phyloP scores from a whole-genome alignment of 2,329 filamentous ascomycete genomes.

The Cryphonectria naterciae region DNA sequence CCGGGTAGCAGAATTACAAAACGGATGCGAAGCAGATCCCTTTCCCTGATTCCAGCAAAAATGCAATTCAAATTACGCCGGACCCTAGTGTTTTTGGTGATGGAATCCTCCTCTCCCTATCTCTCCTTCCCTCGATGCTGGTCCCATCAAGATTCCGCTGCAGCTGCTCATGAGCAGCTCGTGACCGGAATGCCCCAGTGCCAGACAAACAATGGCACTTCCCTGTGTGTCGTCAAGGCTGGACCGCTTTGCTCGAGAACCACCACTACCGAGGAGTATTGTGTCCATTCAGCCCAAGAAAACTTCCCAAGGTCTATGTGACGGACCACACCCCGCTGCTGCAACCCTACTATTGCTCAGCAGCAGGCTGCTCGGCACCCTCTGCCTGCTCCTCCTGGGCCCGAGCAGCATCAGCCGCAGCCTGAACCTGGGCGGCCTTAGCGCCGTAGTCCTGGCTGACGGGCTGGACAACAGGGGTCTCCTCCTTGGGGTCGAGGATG shows the following conservation, averaged over 20 bases:
- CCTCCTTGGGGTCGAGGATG: slow-evolving; percentile 99
- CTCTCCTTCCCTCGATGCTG: slow-evolving; percentile 15
- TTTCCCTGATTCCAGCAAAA: slow-evolving; percentile 30
- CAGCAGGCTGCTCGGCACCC: slow-evolving; percentile 56
- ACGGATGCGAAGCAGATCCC: slow-evolving; percentile 24
- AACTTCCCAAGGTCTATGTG: slow-evolving; percentile 19
- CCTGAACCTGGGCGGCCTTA: slow-evolving; percentile 73
- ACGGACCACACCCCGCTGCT: slow-evolving; percentile 18
- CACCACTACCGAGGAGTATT: slow-evolving; percentile 1
- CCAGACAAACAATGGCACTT: neutral
- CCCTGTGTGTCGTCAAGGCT: slow-evolving; percentile 12
- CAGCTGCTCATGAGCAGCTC: slow-evolving; percentile 19
- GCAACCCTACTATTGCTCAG: slow-evolving; percentile 48
- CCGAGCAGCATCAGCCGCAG: slow-evolving; percentile 64
- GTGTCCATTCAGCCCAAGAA: slow-evolving; percentile 1
- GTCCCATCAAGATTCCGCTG: slow-evolving; percentile 15
- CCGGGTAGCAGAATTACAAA: slow-evolving; percentile 20
- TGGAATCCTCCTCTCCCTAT: slow-evolving; percentile 17
- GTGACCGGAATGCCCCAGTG: slow-evolving; percentile 9
- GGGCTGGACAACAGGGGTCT: slow-evolving; percentile 91
- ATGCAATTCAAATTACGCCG: slow-evolving; percentile 31
- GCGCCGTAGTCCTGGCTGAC: slow-evolving; percentile 98
- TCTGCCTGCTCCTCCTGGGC: slow-evolving; percentile 52
- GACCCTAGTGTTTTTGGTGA: slow-evolving; percentile 28
- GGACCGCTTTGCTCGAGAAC: slow-evolving; percentile 12